A percentile compares a stretch with the other conserved stretches of the same genome.
phyloP scores from a whole-genome alignment of 352 stramenopile species.

The Phytophthora fragariae region DNA sequence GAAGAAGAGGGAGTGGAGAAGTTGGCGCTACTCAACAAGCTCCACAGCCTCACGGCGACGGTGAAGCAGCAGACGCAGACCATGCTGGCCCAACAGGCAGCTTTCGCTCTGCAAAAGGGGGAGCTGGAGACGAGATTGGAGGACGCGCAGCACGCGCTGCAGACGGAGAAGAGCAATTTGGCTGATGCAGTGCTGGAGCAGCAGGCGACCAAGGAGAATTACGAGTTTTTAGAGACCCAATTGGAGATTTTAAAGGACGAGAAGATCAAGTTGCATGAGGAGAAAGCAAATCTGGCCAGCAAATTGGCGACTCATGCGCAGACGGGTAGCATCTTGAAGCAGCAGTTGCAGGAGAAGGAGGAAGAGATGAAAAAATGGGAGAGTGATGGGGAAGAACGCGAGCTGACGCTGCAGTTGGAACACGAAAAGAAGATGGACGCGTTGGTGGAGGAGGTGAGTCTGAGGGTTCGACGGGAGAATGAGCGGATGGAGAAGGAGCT shows the following conservation, averaged over 20 bases:
- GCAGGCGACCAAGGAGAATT: slow-evolving; percentile 33
- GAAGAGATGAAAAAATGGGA: slow-evolving; percentile 13
- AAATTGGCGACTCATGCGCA: slow-evolving; percentile 34
- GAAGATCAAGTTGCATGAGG: slow-evolving; percentile 18
- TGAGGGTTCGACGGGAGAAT: not conserved
- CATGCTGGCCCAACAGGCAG: slow-evolving; percentile 22
- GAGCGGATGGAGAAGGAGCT: slow-evolving; percentile 8
- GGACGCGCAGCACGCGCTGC: slow-evolving; percentile 21
- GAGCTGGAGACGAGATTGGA: slow-evolving; percentile 38
- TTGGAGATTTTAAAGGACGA: slow-evolving; percentile 32
- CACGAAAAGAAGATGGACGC: slow-evolving; percentile 11
- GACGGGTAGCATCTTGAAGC: slow-evolving; percentile 38
- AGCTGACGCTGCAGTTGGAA: slow-evolving; percentile 10
- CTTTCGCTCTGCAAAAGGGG: slow-evolving; percentile 29
- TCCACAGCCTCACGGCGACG: slow-evolving; percentile 31
- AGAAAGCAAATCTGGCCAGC: slow-evolving; percentile 14
- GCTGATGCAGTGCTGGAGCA: slow-evolving; percentile 28
- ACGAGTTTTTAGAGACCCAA: slow-evolving; percentile 35
- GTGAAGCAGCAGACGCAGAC: slow-evolving; percentile 37
- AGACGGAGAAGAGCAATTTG: slow-evolving; percentile 17
- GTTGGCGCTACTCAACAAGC: slow-evolving; percentile 28
- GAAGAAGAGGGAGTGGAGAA: slow-evolving; percentile 30
- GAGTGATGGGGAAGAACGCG: slow-evolving; percentile 12
- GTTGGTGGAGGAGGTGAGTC: slow-evolving; percentile 15
- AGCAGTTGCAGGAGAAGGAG: slow-evolving; percentile 39